Base-by-base conservation (phyloP, 192 early-diverging fungal species). In the Coemansia sp. region DNA sequence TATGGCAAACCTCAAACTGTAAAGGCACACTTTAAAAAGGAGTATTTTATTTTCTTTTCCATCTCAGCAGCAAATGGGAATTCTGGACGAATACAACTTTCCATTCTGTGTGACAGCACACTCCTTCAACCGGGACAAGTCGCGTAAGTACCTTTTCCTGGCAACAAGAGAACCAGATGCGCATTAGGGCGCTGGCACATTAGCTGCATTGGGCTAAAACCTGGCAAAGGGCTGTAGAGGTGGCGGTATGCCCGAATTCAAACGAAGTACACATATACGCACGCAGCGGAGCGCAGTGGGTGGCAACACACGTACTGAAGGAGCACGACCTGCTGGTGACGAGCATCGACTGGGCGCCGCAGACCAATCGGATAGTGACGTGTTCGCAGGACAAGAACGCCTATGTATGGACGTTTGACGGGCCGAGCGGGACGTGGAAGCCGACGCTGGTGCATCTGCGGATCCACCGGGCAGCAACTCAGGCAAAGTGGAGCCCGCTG, bases 371-470 rank as follows among this genome's bases (percentile, higher is more conserved):
- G 23, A 90, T 98, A 36, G 96, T 98, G 11, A 91, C 93, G 31
- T 95, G 94, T 79, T 95, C 93, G 38, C 96, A 98, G 80, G 96
- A 98, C 79, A 85, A 94, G 56, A 98, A 98, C 64, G 94, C 94
- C 17, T 98, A 98, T 68, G 96, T 98, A 34, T 98, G 96, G 96
- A 89, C 82, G 23, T 72, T 86, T 18, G 92, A 94, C 53, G 53
- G 60, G 2, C 60, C 62, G 15, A 56, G 58, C 26, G 53, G 64
- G 37, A 59, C 64, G 12, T 99, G 96, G 96, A 90, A 90, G 61
- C 93, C 92, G 17, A 88, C 86, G 28, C 79, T 97, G 15, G 96
- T 98, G 15, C 84, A 94, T 26, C 79, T 98, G 55, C 91, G 94
- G 45, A 92, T 97, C 77, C 92, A 96, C 81, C 88, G 96, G 40